Percentiles rank a stretch among this genome's conserved stretches.
These are phyloP conservation scores for Phoma sp. DNA, from an alignment of 2,329 filamentous ascomycete genomes.

Conservation along the genomic window DNA sequence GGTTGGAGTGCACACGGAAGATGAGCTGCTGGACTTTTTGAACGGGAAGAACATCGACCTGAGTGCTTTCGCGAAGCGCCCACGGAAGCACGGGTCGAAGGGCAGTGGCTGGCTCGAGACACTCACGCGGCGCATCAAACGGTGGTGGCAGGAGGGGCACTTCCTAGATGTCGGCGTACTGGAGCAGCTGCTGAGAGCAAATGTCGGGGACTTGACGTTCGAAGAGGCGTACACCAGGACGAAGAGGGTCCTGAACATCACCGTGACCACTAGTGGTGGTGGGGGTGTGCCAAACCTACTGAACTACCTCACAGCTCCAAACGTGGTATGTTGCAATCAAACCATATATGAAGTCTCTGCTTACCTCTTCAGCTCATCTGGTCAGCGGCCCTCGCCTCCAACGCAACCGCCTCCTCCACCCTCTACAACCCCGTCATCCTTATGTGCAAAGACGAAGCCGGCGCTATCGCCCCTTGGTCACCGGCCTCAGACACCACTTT, in stretches of 20 bases:
- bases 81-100: conserved; percentile 28
- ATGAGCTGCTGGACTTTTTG: conserved; percentile 79
- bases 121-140: conserved; percentile 68
- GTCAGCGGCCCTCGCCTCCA: conserved; percentile 80
- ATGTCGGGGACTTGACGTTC: conserved; percentile 89
- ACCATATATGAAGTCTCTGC: neutral
- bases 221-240: conserved; percentile 89
- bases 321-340: conserved; percentile 71
- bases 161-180: conserved; percentile 83
- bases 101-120: conserved; percentile 60
- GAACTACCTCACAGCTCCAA: conserved; percentile 91
- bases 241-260: conserved; percentile 90
- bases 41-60: conserved; percentile 83
- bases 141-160: conserved; percentile 79
- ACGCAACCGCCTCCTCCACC: conserved; percentile 70
- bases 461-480: conserved; percentile 77
- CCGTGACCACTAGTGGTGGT: conserved; percentile 77
- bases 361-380: conserved; percentile 69
- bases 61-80: conserved; percentile 71
- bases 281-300: conserved; percentile 82
- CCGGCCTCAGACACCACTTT: conserved; percentile 67
- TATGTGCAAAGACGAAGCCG: conserved; percentile 78
- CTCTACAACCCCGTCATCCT: conserved; percentile 73
- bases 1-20: conserved; percentile 85
- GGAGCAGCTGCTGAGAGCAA: conserved; percentile 82